Base-by-base conservation (phyloP, 768 basidiomycete genomes). In the Dendrothele bispora region DNA sequence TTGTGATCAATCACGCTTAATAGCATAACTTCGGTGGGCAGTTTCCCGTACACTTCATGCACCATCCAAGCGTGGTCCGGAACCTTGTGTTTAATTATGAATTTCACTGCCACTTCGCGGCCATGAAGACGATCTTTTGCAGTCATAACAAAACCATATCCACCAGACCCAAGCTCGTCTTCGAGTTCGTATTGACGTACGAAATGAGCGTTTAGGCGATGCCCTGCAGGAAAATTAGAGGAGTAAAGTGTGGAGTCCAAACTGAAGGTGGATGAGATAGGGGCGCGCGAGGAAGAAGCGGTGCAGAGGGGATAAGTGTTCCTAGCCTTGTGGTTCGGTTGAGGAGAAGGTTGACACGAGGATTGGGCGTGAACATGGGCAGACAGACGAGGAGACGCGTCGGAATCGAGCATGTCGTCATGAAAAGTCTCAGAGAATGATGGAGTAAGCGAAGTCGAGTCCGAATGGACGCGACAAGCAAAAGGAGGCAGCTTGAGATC, bases 81-180 rank as follows among this genome's bases (percentile, higher is more conserved):
- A 22, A 85, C 73, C 58, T 80, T 77, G 74, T 84, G 77, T 65
- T 91, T 94, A 70, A 88, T 81, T 60, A 98, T 93, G 64, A 98
- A 97, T 69, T 98, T 98, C 66, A 97, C 88, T 0, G 94, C 94
- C 44, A 94, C 93, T 61, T 93, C 88, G 48, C 71, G 64, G 0
- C 74, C 74, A 38, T 78, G 74, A 25, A 54, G 56, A 12, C 79
- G 81, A 60, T 90, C 81, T 28, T 73, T 68, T 8, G 91, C 93
- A 3, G 88, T 87, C 79, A 95, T 89, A 22, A 98, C 95, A 62
- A 98, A 97, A 2, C 94, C 94, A 61, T 94, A 98, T 15, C 94
- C 94, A 36, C 95, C 95, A 8, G 84, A 83, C 34, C 95, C 95
- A 21, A 98, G 75, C 61, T 91, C 86, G 54, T 88, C 88, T 29